Conservation (phyloP, 73 alveolate genomes). For the Symbiodinium pilosum region DNA sequence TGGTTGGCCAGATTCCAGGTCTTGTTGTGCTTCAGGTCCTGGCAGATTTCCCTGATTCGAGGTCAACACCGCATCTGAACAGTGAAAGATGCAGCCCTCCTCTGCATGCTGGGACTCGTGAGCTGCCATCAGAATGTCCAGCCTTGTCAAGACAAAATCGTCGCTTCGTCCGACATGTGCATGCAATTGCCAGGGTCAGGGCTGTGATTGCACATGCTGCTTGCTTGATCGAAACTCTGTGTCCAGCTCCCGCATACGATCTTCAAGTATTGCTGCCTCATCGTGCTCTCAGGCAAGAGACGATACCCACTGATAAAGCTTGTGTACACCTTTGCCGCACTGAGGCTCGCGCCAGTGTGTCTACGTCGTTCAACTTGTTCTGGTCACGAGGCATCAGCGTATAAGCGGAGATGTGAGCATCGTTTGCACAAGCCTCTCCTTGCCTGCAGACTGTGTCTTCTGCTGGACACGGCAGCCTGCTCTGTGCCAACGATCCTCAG, state of each 20-base stretch:
- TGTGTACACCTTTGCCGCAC: background rate
- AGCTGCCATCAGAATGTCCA: conserved; percentile 64
- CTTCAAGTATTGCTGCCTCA: conserved; percentile 79
- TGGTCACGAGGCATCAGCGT: background rate
- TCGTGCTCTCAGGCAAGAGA: background rate
- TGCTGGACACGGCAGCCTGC: conserved; percentile 12
- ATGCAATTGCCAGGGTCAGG: background rate
- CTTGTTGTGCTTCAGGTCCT: conserved; percentile 87
- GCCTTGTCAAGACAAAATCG: background rate
- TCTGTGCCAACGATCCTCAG: conserved; percentile 68
- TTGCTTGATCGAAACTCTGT: conserved; percentile 34
- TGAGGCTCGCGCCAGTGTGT: conserved; percentile 23
- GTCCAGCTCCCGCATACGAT: conserved; percentile 81
- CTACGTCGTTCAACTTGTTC: conserved; percentile 81
- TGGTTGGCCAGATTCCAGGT: conserved; percentile 93
- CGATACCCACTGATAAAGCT: too few species aligned
- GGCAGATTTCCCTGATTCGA: too few species aligned
- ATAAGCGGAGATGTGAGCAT: too few species aligned
- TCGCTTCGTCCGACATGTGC: background rate
- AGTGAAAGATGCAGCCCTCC: background rate
- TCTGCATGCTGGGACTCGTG: conserved; percentile 91
- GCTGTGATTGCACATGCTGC: conserved; percentile 79
- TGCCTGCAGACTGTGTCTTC: conserved; percentile 80
- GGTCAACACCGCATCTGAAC: background rate
- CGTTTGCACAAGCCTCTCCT: too few species aligned